These are phyloP conservation scores for Monosporascus sp. DNA, from an alignment of 2,329 filamentous ascomycete genomes.

Conservation along the genomic window DNA sequence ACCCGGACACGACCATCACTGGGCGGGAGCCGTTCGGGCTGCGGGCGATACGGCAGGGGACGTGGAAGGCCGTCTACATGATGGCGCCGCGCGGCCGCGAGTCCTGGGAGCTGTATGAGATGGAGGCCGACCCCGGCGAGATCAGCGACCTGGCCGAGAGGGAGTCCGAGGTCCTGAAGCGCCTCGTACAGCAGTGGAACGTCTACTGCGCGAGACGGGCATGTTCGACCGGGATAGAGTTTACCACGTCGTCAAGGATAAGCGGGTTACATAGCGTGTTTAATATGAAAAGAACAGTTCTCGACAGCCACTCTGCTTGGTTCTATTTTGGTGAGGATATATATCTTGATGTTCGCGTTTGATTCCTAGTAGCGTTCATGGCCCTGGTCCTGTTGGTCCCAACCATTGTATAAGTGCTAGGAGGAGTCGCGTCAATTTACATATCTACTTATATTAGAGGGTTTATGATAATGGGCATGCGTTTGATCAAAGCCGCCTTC, in stretches of 20 bases:
- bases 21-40: constrained; percentile 31
- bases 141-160: constrained; percentile 13
- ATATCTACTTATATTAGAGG: too few relatives aligned
- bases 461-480: too few relatives aligned
- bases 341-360: too few relatives aligned
- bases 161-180: constrained; percentile 8
- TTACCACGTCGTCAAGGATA: neutral
- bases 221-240: neutral
- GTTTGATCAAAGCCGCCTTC: too few relatives aligned
- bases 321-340: too few relatives aligned
- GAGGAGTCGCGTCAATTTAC: too few relatives aligned
- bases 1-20: constrained; percentile 18
- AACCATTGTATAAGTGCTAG: too few relatives aligned
- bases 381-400: too few relatives aligned
- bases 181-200: neutral
- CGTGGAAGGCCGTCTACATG: constrained; percentile 24
- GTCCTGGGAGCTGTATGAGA: constrained; percentile 22
- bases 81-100: constrained; percentile 17
- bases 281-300: neutral
- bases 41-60: constrained; percentile 25
- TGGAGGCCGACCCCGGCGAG: constrained; percentile 19
- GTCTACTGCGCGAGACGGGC: neutral
- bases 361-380: too few relatives aligned
- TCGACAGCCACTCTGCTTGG: too few relatives aligned
- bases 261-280: neutral